Evolutionary conservation across 169 alveolate species (phyloP).

Genomic region (Plasmodium knowlesi): DNA sequence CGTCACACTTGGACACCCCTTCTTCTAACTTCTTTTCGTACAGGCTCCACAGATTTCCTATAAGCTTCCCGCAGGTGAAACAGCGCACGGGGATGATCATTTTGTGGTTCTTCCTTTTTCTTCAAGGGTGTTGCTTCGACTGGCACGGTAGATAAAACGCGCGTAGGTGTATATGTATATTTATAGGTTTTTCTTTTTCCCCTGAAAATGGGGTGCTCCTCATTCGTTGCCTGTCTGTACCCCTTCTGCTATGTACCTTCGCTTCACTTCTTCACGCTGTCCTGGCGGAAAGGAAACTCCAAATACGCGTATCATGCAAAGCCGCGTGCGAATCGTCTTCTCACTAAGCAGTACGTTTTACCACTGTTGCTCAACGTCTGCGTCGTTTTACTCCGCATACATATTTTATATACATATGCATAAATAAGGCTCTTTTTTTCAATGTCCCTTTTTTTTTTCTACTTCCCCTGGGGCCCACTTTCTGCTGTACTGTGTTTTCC

Average conservation of each 20-base stretch:
- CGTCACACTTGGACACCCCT: constrained; percentile 94
- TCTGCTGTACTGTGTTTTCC: neutral
- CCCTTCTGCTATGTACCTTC: neutral
- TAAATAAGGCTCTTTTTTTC: neutral
- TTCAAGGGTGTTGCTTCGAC: neutral
- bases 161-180: neutral
- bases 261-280: neutral
- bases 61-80: constrained; percentile 99
- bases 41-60: constrained; percentile 98
- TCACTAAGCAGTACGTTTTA: neutral
- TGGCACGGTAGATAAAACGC: too few species aligned
- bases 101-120: constrained; percentile 52
- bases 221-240: neutral
- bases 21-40: constrained; percentile 92
- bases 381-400: neutral
- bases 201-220: neutral
- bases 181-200: neutral
- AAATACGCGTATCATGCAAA: neutral
- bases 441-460: neutral
- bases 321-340: neutral
- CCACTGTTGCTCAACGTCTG: neutral
- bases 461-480: neutral
- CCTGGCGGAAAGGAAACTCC: neutral
- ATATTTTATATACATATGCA: neutral
- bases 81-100: constrained; percentile 99